These are phyloP conservation scores for Cladosporium sp. DNA, from an alignment of 2,329 filamentous ascomycete genomes.

Conservation along the genomic window DNA sequence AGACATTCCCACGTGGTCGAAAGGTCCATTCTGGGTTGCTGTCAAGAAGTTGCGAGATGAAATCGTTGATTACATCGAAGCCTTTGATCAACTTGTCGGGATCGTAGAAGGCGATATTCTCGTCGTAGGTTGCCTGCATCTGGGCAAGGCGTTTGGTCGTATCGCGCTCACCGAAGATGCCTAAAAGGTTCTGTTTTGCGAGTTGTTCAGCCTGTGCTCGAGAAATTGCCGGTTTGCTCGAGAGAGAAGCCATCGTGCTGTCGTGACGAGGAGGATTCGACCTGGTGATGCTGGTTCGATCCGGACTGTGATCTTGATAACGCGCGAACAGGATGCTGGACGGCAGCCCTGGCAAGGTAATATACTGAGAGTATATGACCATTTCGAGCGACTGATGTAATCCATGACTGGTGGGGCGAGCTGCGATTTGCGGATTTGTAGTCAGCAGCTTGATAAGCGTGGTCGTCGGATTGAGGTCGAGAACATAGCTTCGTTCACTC, in stretches of 20 bases:
- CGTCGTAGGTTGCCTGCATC: conserved; percentile 5
- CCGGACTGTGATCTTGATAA: background rate
- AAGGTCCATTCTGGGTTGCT: background rate
- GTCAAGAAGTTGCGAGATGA: conserved; percentile 2
- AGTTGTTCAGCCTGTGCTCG: background rate
- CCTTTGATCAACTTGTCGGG: background rate
- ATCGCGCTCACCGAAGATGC: background rate
- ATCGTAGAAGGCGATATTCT: background rate
- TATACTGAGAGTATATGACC: background rate
- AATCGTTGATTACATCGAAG: background rate
- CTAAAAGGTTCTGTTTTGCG: background rate
- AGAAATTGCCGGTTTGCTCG: background rate
- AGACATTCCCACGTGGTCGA: background rate
- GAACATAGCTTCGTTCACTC: background rate
- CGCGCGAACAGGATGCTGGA: background rate
- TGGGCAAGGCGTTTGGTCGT: background rate
- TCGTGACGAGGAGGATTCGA: background rate
- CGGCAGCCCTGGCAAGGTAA: background rate
- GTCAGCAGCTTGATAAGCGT: background rate
- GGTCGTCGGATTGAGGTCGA: background rate
- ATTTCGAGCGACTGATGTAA: background rate
- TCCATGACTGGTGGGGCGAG: background rate
- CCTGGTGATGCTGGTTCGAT: background rate
- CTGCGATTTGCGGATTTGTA: background rate
- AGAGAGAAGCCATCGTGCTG: background rate